A percentile compares a stretch with the other conserved stretches of the same genome.
Evolutionary conservation across 208 protist genomes (phyloP).

Genomic region (Acanthamoeba sp.): DNA sequence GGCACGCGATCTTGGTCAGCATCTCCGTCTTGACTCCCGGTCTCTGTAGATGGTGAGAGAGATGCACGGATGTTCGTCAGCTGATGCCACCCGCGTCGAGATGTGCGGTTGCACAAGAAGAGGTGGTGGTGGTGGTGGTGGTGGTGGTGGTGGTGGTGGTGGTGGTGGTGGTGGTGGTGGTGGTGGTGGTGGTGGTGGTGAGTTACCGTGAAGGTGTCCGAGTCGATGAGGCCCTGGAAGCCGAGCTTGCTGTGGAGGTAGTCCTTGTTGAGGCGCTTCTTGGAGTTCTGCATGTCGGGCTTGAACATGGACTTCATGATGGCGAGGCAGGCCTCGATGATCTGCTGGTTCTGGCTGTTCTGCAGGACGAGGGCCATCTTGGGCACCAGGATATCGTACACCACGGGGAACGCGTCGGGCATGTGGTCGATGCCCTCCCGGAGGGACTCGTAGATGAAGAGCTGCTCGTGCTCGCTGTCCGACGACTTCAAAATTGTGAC

Average conservation of each 20-base stretch:
- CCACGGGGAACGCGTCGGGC: slow-evolving; percentile 64
- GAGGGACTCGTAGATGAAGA: slow-evolving; percentile 72
- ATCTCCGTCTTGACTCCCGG: not conserved
- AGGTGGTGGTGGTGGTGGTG: no score
- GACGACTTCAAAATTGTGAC: slow-evolving; percentile 72
- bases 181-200: not conserved
- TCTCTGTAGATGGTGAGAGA: not conserved
- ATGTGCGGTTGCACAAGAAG: no score
- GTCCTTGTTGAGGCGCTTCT: slow-evolving; percentile 66
- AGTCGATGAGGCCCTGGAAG: slow-evolving; percentile 46
- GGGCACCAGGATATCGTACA: slow-evolving; percentile 61
- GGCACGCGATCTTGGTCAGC: slow-evolving; percentile 46
- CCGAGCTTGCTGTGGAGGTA: slow-evolving; percentile 21
- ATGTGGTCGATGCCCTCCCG: slow-evolving; percentile 37
- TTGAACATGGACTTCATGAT: slow-evolving; percentile 70
- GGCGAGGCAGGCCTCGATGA: slow-evolving; percentile 56
- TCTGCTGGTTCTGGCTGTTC: slow-evolving; percentile 74
- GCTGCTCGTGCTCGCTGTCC: slow-evolving; percentile 67
- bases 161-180: no score
- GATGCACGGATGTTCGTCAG: not conserved
- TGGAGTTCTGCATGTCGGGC: slow-evolving; percentile 26
- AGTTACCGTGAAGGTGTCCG: slow-evolving; percentile 56
- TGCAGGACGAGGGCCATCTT: slow-evolving; percentile 69
- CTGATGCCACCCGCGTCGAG: no score
- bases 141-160: no score